These are phyloP conservation scores for Ophiostoma perfectum DNA, from an alignment of 2,329 filamentous ascomycete genomes.

Conservation along the genomic window DNA sequence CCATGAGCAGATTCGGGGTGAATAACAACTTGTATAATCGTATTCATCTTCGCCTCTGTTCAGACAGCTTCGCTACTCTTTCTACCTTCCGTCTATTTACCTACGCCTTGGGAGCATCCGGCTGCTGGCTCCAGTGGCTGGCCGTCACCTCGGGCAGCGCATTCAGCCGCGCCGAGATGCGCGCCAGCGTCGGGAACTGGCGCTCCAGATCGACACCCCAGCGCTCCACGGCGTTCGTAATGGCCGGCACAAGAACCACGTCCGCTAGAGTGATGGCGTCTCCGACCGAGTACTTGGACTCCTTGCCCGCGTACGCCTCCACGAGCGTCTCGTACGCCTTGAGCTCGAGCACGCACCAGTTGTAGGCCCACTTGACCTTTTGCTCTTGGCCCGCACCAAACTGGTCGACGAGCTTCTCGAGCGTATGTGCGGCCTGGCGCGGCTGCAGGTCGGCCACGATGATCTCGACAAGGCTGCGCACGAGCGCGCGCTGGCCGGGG, in stretches of 20 bases:
- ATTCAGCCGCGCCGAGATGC: slow-evolving; percentile 43
- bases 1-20: no score
- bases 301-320: slow-evolving; percentile 35
- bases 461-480: slow-evolving; percentile 51
- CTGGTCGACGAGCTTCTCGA: slow-evolving; percentile 42
- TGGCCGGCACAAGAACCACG: slow-evolving; percentile 51
- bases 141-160: slow-evolving; percentile 46
- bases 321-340: slow-evolving; percentile 49
- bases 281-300: slow-evolving; percentile 46
- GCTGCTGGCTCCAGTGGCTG: slow-evolving; percentile 51
- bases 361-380: slow-evolving; percentile 42
- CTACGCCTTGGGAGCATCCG: slow-evolving; percentile 34
- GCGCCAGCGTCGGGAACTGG: slow-evolving; percentile 43
- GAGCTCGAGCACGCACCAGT: slow-evolving; percentile 49
- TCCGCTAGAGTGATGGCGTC: slow-evolving; percentile 54
- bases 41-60: no score
- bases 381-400: slow-evolving; percentile 34
- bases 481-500: slow-evolving; percentile 41
- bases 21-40: no score
- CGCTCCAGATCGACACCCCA: slow-evolving; percentile 47
- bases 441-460: slow-evolving; percentile 55
- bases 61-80: no score
- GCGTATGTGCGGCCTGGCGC: slow-evolving; percentile 52
- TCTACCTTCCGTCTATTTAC: background rate
- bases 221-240: slow-evolving; percentile 49